Conservation (phyloP, 2,329 filamentous ascomycete species). For the Penicillium decumbens region DNA sequence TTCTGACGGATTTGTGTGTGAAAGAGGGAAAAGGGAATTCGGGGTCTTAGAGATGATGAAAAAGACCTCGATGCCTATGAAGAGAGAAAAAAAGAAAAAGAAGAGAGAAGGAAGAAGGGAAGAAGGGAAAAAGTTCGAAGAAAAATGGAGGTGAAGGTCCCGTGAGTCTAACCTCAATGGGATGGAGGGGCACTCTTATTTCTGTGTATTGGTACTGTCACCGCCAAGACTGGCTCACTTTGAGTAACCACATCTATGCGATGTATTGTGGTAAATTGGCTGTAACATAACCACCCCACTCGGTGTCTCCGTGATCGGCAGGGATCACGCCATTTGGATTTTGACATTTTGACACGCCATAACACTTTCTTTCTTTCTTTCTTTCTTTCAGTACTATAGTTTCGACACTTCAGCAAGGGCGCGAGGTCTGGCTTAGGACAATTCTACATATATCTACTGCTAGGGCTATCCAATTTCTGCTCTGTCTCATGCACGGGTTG, state of each 20-base stretch:
- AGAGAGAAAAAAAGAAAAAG: conserved; percentile 12
- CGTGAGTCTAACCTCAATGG: conserved; percentile 20
- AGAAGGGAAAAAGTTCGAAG: conserved; percentile 20
- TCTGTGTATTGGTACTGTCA: not conserved
- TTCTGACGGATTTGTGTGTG: conserved; percentile 41
- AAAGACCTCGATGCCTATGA: conserved; percentile 26
- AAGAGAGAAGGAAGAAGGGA: conserved; percentile 14
- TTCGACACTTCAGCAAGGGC: not conserved
- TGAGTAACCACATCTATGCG: not conserved
- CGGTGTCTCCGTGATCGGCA: conserved; percentile 12
- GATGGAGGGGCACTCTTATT: conserved; percentile 14
- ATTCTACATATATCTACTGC: not conserved
- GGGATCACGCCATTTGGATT: conserved; percentile 14
- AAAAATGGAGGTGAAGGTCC: conserved; percentile 25
- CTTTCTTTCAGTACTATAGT: not conserved
- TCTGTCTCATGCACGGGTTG: not conserved
- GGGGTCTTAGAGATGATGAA: conserved; percentile 17
- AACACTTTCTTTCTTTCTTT: not conserved
- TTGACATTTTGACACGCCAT: not conserved
- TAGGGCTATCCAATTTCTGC: not conserved
- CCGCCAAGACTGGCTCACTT: not conserved
- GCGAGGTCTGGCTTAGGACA: not conserved
- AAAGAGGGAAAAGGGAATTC: conserved; percentile 5
- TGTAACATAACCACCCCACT: not conserved
- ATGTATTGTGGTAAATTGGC: not conserved